A percentile compares a stretch with the other conserved stretches of the same genome.
These are phyloP conservation scores for Passiflora organensis DNA, from an alignment of 345 rosid genomes.

Conservation along the genomic window DNA sequence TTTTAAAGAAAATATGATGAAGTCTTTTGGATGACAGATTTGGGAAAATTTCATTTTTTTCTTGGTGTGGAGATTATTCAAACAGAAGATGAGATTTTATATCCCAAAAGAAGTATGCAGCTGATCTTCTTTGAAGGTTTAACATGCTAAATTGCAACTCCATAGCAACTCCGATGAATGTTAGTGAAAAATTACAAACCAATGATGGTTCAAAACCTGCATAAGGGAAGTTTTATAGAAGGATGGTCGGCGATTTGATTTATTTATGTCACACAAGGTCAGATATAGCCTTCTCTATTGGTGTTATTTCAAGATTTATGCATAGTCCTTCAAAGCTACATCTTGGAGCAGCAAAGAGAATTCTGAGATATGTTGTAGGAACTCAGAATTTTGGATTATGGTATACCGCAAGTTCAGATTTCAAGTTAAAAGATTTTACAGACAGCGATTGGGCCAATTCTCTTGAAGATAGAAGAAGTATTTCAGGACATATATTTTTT, in stretches of 20 bases:
- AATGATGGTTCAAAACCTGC: neutral
- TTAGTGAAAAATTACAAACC: conserved; percentile 3
- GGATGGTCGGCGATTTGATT: neutral
- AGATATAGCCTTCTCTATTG: neutral
- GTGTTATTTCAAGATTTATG: conserved; percentile 10
- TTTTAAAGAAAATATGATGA: neutral
- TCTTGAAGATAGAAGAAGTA: neutral
- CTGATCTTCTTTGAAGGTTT: neutral
- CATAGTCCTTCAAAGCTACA: conserved; percentile 9
- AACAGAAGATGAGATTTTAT: neutral
- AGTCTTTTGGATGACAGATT: neutral
- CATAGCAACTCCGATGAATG: neutral
- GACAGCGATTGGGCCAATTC: neutral
- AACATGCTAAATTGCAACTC: conserved; percentile 1
- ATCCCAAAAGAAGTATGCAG: neutral
- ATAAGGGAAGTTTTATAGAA: neutral
- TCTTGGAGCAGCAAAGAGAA: conserved; percentile 7
- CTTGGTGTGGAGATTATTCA: neutral
- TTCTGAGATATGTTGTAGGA: neutral
- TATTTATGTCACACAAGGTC: neutral
- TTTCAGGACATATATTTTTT: neutral
- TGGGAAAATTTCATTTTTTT: neutral
- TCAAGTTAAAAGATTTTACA: neutral
- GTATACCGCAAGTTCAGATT: neutral
- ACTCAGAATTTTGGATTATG: neutral